Percentiles rank a stretch among this genome's conserved stretches.
Conservation (phyloP, 2,329 filamentous ascomycete species). For the Conoideocrella luteorostrata region DNA sequence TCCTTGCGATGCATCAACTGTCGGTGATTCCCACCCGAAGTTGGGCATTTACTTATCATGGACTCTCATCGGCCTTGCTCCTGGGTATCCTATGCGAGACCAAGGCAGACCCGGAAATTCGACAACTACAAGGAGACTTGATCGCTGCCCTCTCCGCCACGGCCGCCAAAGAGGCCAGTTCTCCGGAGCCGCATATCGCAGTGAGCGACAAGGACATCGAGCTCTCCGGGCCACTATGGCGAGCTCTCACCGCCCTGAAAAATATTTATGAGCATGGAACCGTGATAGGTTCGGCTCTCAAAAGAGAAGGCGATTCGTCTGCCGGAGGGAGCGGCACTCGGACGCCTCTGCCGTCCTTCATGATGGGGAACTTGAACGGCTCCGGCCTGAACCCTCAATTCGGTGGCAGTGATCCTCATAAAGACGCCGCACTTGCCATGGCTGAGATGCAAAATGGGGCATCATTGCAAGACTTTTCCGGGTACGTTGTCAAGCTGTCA, state of each 20-base stretch:
- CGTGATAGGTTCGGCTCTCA: slow-evolving; percentile 43
- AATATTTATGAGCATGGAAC: slow-evolving; percentile 63
- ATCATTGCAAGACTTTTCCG: slow-evolving; percentile 38
- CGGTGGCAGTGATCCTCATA: slow-evolving; percentile 42
- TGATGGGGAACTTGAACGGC: slow-evolving; percentile 16
- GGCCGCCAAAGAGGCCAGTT: slow-evolving; percentile 54
- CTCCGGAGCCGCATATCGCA: slow-evolving; percentile 45
- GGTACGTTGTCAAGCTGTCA: slow-evolving; percentile 21
- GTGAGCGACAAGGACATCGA: slow-evolving; percentile 55
- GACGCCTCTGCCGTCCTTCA: slow-evolving; percentile 31
- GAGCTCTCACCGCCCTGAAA: slow-evolving; percentile 54
- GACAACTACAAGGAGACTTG: slow-evolving; percentile 56
- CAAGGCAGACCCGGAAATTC: slow-evolving; percentile 56
- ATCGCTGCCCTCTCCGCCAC: slow-evolving; percentile 59
- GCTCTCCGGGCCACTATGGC: slow-evolving; percentile 53
- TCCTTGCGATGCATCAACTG: slow-evolving; percentile 61
- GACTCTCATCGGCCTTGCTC: slow-evolving; percentile 57
- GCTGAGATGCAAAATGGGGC: slow-evolving; percentile 57
- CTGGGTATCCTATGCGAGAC: slow-evolving; percentile 59
- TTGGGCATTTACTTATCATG: slow-evolving; percentile 64
- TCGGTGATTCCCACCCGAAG: slow-evolving; percentile 60
- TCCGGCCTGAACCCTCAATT: slow-evolving; percentile 19
- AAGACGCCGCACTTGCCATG: slow-evolving; percentile 59
- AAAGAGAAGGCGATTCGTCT: slow-evolving; percentile 41
- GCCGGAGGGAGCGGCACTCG: slow-evolving; percentile 39